Evolutionary conservation across 129 eudicot species (phyloP).

Genomic region (Helichrysum umbraculigerum): DNA sequence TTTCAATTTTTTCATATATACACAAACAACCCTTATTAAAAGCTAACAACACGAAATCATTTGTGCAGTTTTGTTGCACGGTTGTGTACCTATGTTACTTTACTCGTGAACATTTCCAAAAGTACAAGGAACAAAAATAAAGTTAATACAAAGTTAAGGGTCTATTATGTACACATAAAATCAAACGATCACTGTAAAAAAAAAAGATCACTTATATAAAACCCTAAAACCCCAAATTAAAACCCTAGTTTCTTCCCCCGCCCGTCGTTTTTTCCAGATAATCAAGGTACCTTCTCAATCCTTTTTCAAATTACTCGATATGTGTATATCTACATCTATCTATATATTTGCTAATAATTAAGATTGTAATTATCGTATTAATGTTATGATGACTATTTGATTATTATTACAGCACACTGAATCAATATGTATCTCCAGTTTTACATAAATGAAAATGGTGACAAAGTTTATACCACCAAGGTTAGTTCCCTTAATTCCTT

Average conservation of each 20-base stretch:
- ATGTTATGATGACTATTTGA: neutral
- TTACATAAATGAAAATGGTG: constrained; percentile 69
- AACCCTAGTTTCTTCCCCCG: constrained; percentile 9
- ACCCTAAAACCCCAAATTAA: constrained; percentile 17
- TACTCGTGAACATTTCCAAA: constrained; percentile 13
- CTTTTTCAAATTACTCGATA: neutral
- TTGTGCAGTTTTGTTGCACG: too few relatives aligned
- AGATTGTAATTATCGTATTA: neutral
- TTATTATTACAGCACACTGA: constrained; percentile 18
- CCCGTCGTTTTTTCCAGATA: constrained; percentile 9
- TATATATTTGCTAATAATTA: neutral
- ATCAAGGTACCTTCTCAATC: constrained; percentile 25
- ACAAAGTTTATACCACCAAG: constrained; percentile 67
- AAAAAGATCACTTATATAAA: neutral
- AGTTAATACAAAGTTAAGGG: constrained; percentile 13
- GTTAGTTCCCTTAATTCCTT: constrained; percentile 23
- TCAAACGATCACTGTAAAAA: constrained; percentile 3
- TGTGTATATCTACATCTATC: neutral
- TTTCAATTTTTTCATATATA: too few relatives aligned
- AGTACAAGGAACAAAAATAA: neutral
- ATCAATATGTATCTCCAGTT: constrained; percentile 64
- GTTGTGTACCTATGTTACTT: too few relatives aligned
- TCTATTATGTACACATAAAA: constrained; percentile 5
- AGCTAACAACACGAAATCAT: too few relatives aligned
- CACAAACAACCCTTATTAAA: too few relatives aligned